Evolutionary conservation across 1,284 basidiomycete species (phyloP), one percentile per base, ranked within the genome.

Genomic region (Melanopsichium pennsylvanicum): DNA sequence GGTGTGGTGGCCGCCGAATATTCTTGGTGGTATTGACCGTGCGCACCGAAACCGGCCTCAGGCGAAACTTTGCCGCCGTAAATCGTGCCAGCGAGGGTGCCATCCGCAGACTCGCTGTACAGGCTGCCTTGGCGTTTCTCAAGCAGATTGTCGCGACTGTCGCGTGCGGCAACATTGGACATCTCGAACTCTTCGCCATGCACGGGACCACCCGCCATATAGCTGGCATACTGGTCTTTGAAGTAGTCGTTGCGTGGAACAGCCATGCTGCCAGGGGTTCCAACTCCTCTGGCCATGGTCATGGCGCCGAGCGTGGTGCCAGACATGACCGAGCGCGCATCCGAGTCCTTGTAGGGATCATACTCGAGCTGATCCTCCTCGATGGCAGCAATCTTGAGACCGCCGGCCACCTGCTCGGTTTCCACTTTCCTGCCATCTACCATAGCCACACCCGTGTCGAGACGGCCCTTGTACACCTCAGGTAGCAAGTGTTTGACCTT

Each of bases 301-400:
- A 61, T 52, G 22, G 60, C 62, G 22, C 59, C 68, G 31, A 76
- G 70, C 12, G 75, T 78, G n/a, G 74, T 75, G 34, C 59, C 62
- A n/a, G 74, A 76, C 62, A 75, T 71, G 57, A 78, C 60, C 26
- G 74, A 76, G 32, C 70, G 62, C 2, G 47, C 50, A 32, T 78
- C 76, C 32, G 61, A 69, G 48, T 78, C 75, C 31, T 47, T 70
- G 33, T 63, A 50, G 13, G 75, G 74, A 29, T 78, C 75, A 58
- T 76, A 78, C 41, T 75, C 74, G 38, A 76, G 62, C 57, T 78
- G 70, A 23, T 75, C 59, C 36, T 78, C 75, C 43, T 78, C 74
- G 54, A 78, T 64, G 11, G 74, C 72, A 16, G 74, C 70, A 19
- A 78, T 76, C 67, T 70, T 73, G 54, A 78, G 64, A 11, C 75